Conservation (phyloP, 495 filamentous ascomycete species). For the Collariella sp. region DNA sequence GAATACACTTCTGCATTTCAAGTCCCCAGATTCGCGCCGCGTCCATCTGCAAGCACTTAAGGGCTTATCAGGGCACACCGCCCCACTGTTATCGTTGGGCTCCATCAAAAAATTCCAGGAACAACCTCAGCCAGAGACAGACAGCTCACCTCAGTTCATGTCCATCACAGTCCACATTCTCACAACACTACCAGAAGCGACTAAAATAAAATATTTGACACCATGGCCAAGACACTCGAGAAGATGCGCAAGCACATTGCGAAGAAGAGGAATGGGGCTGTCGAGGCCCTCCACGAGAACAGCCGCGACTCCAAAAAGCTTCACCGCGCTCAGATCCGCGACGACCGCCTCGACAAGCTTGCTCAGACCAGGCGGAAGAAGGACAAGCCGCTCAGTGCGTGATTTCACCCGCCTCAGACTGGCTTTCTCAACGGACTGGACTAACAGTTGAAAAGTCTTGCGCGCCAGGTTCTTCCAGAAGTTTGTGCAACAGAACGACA, state of each 20-base stretch:
- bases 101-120: constrained; percentile 6
- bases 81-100: neutral
- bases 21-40: neutral
- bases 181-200: neutral
- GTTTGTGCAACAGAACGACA: constrained; percentile 43
- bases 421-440: neutral
- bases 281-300: constrained; percentile 68
- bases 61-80: neutral
- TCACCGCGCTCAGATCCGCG: constrained; percentile 61
- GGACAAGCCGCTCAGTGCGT: constrained; percentile 59
- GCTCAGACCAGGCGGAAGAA: constrained; percentile 52
- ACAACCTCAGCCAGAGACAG: neutral
- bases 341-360: constrained; percentile 65
- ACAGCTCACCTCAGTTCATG: neutral
- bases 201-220: constrained; percentile 9
- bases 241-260: constrained; percentile 79
- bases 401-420: neutral
- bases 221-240: constrained; percentile 65
- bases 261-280: constrained; percentile 62
- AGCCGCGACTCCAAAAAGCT: constrained; percentile 70
- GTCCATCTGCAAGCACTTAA: neutral
- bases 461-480: constrained; percentile 66
- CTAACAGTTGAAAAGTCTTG: constrained; percentile 44
- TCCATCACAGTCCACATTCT: neutral
- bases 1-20: too few species aligned